Conservation (phyloP, 495 filamentous ascomycete genomes). For the Halenospora varia region DNA sequence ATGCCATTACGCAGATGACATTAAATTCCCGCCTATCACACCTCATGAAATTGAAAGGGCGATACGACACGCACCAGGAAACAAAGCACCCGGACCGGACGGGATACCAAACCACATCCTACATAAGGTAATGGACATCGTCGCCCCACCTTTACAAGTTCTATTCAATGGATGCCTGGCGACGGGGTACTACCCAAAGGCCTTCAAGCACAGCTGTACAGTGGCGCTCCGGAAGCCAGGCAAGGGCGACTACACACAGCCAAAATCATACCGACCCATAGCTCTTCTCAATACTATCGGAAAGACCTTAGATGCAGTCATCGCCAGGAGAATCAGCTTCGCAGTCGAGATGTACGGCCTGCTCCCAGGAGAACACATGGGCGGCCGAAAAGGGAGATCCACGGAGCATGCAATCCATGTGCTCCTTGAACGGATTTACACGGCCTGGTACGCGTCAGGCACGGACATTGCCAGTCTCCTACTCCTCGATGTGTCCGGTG, state of each 20-base stretch:
- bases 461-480: conserved; percentile 1
- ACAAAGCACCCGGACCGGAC: conserved; percentile 29
- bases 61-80: conserved; percentile 10
- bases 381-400: conserved; percentile 22
- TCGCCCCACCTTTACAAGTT: conserved; percentile 15
- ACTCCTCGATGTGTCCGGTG: conserved; percentile 21
- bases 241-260: conserved; percentile 26
- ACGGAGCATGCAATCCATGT: conserved; percentile 25
- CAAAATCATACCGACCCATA: conserved; percentile 31
- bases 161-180: conserved; percentile 27
- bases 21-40: conserved; percentile 27
- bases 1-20: too few species aligned
- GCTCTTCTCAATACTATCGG: conserved; percentile 35
- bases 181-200: conserved; percentile 23
- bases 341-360: conserved; percentile 22
- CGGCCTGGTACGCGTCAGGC: conserved; percentile 18
- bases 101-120: conserved; percentile 27
- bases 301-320: conserved; percentile 29
- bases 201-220: conserved; percentile 28
- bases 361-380: conserved; percentile 24
- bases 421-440: conserved; percentile 18
- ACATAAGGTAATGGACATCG: conserved; percentile 7
- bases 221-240: conserved; percentile 30
- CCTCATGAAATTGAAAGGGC: conserved; percentile 20
- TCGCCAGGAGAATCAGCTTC: conserved; percentile 25